Evolutionary conservation across 495 filamentous ascomycete genomes (phyloP), one percentile per base, ranked within the genome.

Genomic region (Evansstolkia leycettana): DNA sequence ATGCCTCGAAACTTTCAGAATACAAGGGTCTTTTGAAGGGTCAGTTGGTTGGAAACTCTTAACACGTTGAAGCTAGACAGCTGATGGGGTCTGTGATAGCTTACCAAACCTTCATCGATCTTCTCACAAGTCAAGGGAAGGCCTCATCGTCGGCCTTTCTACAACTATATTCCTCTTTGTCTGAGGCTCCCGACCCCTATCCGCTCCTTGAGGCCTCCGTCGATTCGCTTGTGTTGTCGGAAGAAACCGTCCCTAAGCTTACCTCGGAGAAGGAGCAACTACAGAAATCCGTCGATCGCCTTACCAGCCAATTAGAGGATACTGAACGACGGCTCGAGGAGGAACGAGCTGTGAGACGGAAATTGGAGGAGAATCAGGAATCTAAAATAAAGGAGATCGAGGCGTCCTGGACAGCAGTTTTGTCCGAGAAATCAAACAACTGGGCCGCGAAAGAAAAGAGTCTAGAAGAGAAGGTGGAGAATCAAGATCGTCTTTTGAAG

Each of bases 91-190:
- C 9, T 4, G 9, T 23, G 9, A 17, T 52, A 87, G 87, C 89
- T 11, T 99, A 99, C 61, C 90, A 99, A 56, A 78, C 78, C 17
- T 99, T 94, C 51, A 94, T 99, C 55, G 92, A 99, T 47, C 77
- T 92, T 31, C 65, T 96, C 35, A 93, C 89, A 14, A 95, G 84
- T 52, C 86, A 94, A 44, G 84, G 86, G 33, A 96, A 96, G 52
- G 72, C 83, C 3, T 84, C 88, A 13, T 88, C 88, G 37, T 84
- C 85, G 14, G 78, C 90, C 8, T 96, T 96, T 51, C 63, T 95
- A 23, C 84, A 90, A 47, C 62, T 89, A 17, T 99, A 99, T 55
- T 89, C 86, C 10, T 80, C 87, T 6, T 61, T 99, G 12, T 94
- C 89, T 28, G 92, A 96, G 59, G 90, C 85, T 0, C 88, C 90